Evolutionary conservation across 2,329 filamentous ascomycete species (phyloP), one percentile per base, ranked within the genome.

Genomic region (Cladosporium sp.): DNA sequence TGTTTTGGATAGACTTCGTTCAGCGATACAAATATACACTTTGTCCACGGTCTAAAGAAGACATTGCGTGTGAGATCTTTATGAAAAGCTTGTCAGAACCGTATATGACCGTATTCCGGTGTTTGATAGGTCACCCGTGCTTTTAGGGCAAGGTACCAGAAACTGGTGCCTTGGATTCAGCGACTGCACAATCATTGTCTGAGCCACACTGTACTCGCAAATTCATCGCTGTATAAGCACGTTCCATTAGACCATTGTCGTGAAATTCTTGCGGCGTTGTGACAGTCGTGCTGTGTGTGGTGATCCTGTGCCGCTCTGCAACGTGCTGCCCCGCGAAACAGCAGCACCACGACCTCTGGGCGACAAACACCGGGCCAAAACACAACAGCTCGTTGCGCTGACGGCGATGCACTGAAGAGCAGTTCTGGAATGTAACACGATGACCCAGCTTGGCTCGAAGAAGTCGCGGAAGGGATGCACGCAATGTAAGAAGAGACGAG

Each of bases 391-490:
- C 20, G 32, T 22, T 19, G 9, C 5, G 12, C 35, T 12, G 2
- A 7, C 7, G 6, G 4, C 10, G 15, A 13, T 42, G 19, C 37
- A 19, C 7, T 40, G 37, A 39, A 4, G 20, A n/a, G 8, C 7
- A 2, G 6, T 10, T 40, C 4, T 42, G 4, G 10, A 12, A 12
- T 24, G 22, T 17, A 17, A 17, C 42, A 25, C 45, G 19, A 66
- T 65, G 64, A 60, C 62, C 5, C 64, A 63, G 52, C 61, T 64
- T 12, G 63, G 64, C 22, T 58, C 61, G 9, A 64, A 61, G 47
- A 68, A 68, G 58, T 63, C 60, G n/a, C 61, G 64, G 2, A 66
- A 61, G 22, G 67, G 67, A 15, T 70, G 67, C 50, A 58, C 58
- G 3, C 62, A 62, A 8, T 69, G 67, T 57, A 70, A 70, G 37